Evolutionary conservation across 2,329 filamentous ascomycete genomes (phyloP).

Genomic region (Ascochyta lentis): DNA sequence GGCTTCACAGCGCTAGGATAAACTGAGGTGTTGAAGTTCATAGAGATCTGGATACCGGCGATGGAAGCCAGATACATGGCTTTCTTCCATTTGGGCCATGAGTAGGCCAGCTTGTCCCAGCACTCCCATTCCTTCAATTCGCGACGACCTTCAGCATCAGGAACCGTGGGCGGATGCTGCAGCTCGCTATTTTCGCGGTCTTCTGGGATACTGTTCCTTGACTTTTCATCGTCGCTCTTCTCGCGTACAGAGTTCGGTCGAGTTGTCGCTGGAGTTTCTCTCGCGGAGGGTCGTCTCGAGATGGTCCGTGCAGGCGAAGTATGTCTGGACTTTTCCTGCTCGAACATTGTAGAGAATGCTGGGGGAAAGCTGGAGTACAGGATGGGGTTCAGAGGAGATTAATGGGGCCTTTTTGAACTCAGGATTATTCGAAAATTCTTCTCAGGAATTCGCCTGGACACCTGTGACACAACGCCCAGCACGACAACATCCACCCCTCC

Average conservation of each 20-base stretch:
- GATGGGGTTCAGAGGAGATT: constrained; percentile 1
- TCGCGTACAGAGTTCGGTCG: constrained; percentile 14
- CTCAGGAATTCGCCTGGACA: not conserved
- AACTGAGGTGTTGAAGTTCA: constrained; percentile 64
- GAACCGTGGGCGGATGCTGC: constrained; percentile 18
- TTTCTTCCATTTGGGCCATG: constrained; percentile 57
- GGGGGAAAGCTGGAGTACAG: constrained; percentile 17
- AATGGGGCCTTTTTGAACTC: constrained; percentile 6
- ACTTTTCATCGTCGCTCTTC: constrained; percentile 23
- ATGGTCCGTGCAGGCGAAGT: constrained; percentile 13
- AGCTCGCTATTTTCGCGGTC: constrained; percentile 11
- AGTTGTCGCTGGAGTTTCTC: constrained; percentile 6
- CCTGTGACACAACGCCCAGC: constrained; percentile 6
- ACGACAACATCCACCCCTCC: constrained; percentile 6
- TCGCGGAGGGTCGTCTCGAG: constrained; percentile 7
- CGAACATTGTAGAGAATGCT: constrained; percentile 2
- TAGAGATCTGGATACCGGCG: constrained; percentile 61
- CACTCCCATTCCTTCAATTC: constrained; percentile 51
- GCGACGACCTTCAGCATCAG: constrained; percentile 25
- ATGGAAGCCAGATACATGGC: constrained; percentile 60
- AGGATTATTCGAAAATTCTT: not conserved
- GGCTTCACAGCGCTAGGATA: constrained; percentile 60
- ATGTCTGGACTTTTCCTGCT: constrained; percentile 17
- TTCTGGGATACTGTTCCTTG: constrained; percentile 7
- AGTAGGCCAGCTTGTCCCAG: constrained; percentile 56